phyloP scores from a whole-genome alignment of 345 rosid species.

The Fremontodendron californicum region DNA sequence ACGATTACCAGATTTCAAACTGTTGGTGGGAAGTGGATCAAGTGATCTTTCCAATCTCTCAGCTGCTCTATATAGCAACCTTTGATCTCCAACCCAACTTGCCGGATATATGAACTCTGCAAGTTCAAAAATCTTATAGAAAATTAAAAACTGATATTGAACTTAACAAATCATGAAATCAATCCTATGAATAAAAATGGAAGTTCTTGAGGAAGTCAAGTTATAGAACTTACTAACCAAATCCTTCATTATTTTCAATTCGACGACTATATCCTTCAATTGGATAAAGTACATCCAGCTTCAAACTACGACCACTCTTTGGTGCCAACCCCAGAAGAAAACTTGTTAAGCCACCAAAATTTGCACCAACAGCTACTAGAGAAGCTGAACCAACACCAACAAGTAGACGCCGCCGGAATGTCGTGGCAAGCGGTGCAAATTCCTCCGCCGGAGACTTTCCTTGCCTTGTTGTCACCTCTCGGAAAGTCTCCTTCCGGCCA shows the following conservation, averaged over 20 bases:
- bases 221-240: slow-evolving; percentile 58
- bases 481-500: slow-evolving; percentile 34
- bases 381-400: slow-evolving; percentile 69
- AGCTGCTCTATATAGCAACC: slow-evolving; percentile 67
- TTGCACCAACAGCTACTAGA: slow-evolving; percentile 73
- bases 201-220: neutral
- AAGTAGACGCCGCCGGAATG: slow-evolving; percentile 59
- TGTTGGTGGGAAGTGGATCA: slow-evolving; percentile 63
- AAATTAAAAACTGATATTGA: neutral
- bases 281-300: slow-evolving; percentile 81
- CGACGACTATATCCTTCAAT: slow-evolving; percentile 73
- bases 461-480: slow-evolving; percentile 1
- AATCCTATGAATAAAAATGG: neutral
- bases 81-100: slow-evolving; percentile 82
- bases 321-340: slow-evolving; percentile 72
- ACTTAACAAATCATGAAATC: neutral
- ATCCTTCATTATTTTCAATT: slow-evolving; percentile 66
- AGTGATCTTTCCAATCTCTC: slow-evolving; percentile 62
- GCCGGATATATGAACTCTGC: slow-evolving; percentile 76
- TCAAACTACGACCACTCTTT: slow-evolving; percentile 51
- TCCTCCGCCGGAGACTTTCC: slow-evolving; percentile 50
- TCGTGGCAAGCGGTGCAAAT: slow-evolving; percentile 58
- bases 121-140: neutral
- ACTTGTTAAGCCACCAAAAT: slow-evolving; percentile 77
- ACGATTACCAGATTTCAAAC: slow-evolving; percentile 21